phyloP scores from a whole-genome alignment of 2,329 filamentous ascomycete species.

The Lasiodiplodia gonubiensis region DNA sequence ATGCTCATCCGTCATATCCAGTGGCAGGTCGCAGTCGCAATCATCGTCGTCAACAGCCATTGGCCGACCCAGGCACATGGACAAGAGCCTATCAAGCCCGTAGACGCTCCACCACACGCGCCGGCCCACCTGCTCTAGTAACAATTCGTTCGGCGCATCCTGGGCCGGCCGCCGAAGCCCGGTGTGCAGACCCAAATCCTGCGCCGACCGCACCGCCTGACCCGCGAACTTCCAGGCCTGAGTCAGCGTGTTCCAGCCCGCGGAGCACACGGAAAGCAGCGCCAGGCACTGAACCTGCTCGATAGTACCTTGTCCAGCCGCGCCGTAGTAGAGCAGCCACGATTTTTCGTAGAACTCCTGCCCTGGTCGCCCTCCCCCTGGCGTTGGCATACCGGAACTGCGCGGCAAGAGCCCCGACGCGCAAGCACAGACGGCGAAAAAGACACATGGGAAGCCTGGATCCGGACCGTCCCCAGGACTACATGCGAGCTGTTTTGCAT shows the following conservation, averaged over 20 bases:
- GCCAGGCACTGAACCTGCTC: slow-evolving; percentile 17
- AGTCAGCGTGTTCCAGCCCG: slow-evolving; percentile 14
- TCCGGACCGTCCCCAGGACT: background rate
- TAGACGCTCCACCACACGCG: slow-evolving; percentile 20
- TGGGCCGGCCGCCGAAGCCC: slow-evolving; percentile 13
- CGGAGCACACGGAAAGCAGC: slow-evolving; percentile 18
- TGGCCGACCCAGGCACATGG: slow-evolving; percentile 5
- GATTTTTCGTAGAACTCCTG: slow-evolving; percentile 8
- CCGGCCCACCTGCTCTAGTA: background rate
- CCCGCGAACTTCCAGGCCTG: slow-evolving; percentile 18
- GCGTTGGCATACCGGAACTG: background rate
- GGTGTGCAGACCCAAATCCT: slow-evolving; percentile 4
- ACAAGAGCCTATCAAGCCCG: slow-evolving; percentile 17
- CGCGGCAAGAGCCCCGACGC: slow-evolving; percentile 4
- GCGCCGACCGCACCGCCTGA: slow-evolving; percentile 13
- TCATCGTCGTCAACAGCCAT: slow-evolving; percentile 8
- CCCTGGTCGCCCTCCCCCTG: background rate
- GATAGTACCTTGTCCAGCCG: slow-evolving; percentile 6
- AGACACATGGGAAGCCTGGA: slow-evolving; percentile 4
- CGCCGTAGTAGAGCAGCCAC: slow-evolving; percentile 7
- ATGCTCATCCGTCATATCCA: slow-evolving; percentile 8
- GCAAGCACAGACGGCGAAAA: slow-evolving; percentile 12
- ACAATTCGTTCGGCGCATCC: background rate
- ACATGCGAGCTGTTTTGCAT: background rate
- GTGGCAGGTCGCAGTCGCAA: slow-evolving; percentile 10